Base-by-base conservation (phyloP, 2,329 filamentous ascomycete genomes). In the Pseudocercospora musae region DNA sequence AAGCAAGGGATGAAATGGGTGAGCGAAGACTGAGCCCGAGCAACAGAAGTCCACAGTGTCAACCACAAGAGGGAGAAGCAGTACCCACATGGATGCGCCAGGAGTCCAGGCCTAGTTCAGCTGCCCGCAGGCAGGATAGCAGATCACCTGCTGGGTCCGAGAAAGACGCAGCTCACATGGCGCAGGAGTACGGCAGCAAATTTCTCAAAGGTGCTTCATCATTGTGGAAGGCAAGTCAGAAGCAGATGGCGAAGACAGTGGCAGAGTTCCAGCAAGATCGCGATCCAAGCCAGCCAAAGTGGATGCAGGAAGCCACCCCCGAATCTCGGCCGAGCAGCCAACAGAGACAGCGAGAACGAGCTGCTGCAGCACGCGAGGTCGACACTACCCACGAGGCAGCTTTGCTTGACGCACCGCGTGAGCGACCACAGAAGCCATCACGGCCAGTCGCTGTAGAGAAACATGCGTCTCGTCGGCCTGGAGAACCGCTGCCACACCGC, bases 121-220 rank as follows among this genome's bases (percentile, higher is more conserved):
- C 78, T 25, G 78, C 80, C 18, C 78, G 82, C 59, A 77, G 75
- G 68, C 75, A 76, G 65, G 84, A 88, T 56, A 84, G 79, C 62
- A 78, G 79, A 62, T 86, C 87, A 1, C 84, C 85, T 3, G 67
- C 70, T 1, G 66, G 64, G 54, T 81, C 81, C 9, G 90, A 92
- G 1, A 87, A 82, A 58, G 94, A 97, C 70, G 82, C 96, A 60
- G 82, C 91, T 15, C 92, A 94, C 72, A 84, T 89, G 48, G 94
- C 94, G 2, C 87, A 91, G 5, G 89, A 93, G 33, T 83, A 98
- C 72, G 91, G 95, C 0, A 91, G 81, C 49, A 96, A 85, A 65
- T 78, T 99, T 11, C 87, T 98, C 76, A 99, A 99, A 75, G 95
- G 93, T 2, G 95, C 95, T 1, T 96, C 96, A 68, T 94, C 91